phyloP scores from a whole-genome alignment of 2,329 filamentous ascomycete species.

The Incumbomyces delicatus region DNA sequence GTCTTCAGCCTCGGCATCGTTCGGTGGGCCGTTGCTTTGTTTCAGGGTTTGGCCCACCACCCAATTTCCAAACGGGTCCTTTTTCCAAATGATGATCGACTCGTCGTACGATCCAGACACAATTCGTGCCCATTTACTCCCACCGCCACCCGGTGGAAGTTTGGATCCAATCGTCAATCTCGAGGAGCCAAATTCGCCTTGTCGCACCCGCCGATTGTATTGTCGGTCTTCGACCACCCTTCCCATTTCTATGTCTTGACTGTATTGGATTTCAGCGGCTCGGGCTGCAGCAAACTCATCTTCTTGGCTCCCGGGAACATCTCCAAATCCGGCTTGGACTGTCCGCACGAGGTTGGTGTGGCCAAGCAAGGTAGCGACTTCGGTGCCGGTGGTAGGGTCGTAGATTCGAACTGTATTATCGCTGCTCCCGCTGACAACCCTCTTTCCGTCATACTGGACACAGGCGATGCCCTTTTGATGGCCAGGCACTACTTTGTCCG shows the following conservation, averaged over 20 bases:
- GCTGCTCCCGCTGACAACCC: constrained; percentile 91
- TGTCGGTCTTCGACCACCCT: constrained; percentile 25
- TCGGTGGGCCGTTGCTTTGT: constrained; percentile 56
- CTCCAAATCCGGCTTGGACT: constrained; percentile 88
- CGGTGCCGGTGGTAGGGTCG: constrained; percentile 72
- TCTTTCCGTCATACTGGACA: constrained; percentile 86
- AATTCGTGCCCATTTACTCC: constrained; percentile 83
- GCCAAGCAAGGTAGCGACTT: constrained; percentile 76
- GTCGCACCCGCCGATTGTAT: constrained; percentile 32
- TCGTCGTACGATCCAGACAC: constrained; percentile 96
- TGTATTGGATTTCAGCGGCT: constrained; percentile 63
- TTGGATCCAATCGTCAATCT: constrained; percentile 63
- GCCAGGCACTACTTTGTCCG: constrained; percentile 68
- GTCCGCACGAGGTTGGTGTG: constrained; percentile 83
- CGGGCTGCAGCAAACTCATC: constrained; percentile 65
- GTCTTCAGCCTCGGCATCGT: neutral
- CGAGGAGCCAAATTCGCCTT: constrained; percentile 50
- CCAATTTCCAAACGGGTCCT: constrained; percentile 78
- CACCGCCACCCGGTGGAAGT: constrained; percentile 81
- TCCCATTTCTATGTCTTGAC: constrained; percentile 45
- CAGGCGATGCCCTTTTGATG: constrained; percentile 95
- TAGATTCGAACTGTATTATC: constrained; percentile 96
- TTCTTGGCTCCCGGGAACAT: constrained; percentile 68
- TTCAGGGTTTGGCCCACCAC: constrained; percentile 63
- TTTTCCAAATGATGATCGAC: constrained; percentile 88